Conservation (phyloP, 768 basidiomycete genomes). For the Hygrocybe coccinea region DNA sequence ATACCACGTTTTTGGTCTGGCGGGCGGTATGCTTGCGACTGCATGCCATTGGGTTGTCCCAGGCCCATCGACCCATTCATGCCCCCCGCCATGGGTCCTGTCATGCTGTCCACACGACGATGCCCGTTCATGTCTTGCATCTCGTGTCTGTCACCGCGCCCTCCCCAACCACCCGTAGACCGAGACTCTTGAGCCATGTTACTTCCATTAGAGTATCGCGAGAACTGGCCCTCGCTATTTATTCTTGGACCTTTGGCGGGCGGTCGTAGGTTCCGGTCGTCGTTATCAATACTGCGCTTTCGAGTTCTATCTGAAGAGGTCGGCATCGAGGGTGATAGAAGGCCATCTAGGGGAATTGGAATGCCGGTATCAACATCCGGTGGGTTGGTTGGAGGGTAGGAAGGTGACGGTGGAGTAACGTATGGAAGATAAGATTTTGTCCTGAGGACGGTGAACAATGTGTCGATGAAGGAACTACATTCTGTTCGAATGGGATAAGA, state of each 20-base stretch:
- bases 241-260: slow-evolving; percentile 72
- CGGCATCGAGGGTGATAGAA: slow-evolving; percentile 43
- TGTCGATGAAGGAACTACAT: slow-evolving; percentile 73
- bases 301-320: slow-evolving; percentile 49
- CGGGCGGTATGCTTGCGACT: slow-evolving; percentile 58
- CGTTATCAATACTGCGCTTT: slow-evolving; percentile 62
- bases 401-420: slow-evolving; percentile 38
- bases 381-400: slow-evolving; percentile 33
- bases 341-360: slow-evolving; percentile 70
- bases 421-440: slow-evolving; percentile 85
- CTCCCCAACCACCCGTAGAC: slow-evolving; percentile 42
- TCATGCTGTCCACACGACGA: slow-evolving; percentile 29
- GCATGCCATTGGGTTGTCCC: slow-evolving; percentile 42
- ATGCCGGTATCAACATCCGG: slow-evolving; percentile 60
- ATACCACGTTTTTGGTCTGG: slow-evolving; percentile 71
- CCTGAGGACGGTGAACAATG: slow-evolving; percentile 77
- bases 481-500: slow-evolving; percentile 37
- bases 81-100: slow-evolving; percentile 15
- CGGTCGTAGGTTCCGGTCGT: slow-evolving; percentile 54
- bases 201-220: slow-evolving; percentile 53
- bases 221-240: slow-evolving; percentile 59
- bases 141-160: slow-evolving; percentile 35
- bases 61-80: slow-evolving; percentile 31
- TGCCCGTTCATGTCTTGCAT: slow-evolving; percentile 21
- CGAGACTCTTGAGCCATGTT: too few relatives aligned